A percentile compares a stretch with the other conserved stretches of the same genome.
Evolutionary conservation across 306 rosid genomes (phyloP).

Genomic region (Fragaria iinumae): DNA sequence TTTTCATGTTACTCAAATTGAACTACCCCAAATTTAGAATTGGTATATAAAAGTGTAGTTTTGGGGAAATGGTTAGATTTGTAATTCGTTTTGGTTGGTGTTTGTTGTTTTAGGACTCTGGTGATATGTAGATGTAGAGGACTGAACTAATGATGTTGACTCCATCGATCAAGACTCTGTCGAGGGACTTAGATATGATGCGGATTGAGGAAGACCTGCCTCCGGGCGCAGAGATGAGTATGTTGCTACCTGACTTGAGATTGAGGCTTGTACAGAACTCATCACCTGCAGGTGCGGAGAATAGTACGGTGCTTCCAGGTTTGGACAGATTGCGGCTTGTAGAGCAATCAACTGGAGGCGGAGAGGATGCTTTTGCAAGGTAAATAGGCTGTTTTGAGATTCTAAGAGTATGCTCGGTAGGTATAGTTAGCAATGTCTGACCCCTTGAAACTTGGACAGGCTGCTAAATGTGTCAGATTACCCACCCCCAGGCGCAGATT

Average conservation of each 20-base stretch:
- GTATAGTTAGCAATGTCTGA: neutral
- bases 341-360: neutral
- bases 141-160: neutral
- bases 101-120: neutral
- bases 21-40: neutral
- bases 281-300: neutral
- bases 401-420: neutral
- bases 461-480: neutral
- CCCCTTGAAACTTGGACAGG: neutral
- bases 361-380: neutral
- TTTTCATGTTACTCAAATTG: neutral
- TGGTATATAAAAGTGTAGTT: neutral
- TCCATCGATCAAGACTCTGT: neutral
- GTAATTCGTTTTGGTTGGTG: neutral
- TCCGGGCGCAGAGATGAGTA: neutral
- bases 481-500: neutral
- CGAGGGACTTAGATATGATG: neutral
- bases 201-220: neutral
- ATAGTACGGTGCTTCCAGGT: neutral
- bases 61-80: neutral
- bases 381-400: neutral
- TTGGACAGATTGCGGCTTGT: neutral
- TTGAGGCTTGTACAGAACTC: neutral
- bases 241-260: conserved; percentile 1
- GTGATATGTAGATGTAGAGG: neutral